Evolutionary conservation across 768 basidiomycete genomes (phyloP).

Genomic region (Peribolospora baueri): DNA sequence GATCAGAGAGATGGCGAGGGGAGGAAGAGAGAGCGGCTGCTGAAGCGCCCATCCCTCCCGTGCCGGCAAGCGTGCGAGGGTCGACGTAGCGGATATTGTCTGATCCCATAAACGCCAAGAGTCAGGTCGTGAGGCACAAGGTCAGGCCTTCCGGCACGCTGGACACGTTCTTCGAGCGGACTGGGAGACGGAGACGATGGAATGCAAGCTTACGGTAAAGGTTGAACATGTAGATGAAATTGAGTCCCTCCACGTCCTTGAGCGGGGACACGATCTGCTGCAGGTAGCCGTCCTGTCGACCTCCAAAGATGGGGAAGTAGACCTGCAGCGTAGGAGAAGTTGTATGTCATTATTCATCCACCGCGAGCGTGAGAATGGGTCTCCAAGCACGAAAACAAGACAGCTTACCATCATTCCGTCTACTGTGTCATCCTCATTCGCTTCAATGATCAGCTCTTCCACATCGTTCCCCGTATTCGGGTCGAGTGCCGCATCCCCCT

Average conservation of each 20-base stretch:
- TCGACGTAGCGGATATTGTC: conserved; percentile 74
- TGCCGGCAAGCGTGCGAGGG: conserved; percentile 39
- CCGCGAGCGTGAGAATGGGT: background rate
- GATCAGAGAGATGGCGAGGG: conserved; percentile 9
- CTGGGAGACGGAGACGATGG: background rate
- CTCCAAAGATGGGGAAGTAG: conserved; percentile 89
- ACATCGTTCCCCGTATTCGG: conserved; percentile 59
- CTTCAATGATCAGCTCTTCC: conserved; percentile 85
- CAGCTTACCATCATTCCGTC: conserved; percentile 78
- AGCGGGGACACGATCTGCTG: conserved; percentile 90
- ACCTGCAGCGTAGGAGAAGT: conserved; percentile 28
- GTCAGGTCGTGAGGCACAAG: background rate
- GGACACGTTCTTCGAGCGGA: conserved; percentile 11
- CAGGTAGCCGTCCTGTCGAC: conserved; percentile 76
- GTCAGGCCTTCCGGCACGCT: background rate
- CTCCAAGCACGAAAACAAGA: conserved; percentile 1
- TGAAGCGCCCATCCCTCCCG: conserved; percentile 6
- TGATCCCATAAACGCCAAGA: background rate
- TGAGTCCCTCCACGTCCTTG: conserved; percentile 92
- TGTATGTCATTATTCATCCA: background rate
- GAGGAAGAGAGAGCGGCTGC: conserved; percentile 13
- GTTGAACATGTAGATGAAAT: conserved; percentile 56
- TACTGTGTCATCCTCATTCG: conserved; percentile 57
- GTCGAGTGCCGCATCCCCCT: conserved; percentile 18
- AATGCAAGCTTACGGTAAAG: background rate